Evolutionary conservation across 208 protist species (phyloP).

Genomic region (Trypanosoma cruzi): DNA sequence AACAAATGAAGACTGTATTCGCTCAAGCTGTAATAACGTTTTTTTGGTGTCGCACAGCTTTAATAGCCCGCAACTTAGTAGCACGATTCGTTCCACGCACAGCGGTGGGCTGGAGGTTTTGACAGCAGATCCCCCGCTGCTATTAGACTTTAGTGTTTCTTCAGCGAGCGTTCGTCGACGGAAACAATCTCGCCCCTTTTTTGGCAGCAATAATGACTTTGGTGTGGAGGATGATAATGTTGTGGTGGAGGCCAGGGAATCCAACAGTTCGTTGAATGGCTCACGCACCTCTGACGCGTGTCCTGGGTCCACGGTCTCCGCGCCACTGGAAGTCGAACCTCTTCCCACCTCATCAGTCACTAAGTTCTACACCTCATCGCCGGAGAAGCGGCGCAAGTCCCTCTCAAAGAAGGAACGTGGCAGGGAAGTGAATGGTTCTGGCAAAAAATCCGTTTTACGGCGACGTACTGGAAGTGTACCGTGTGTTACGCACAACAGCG

Average conservation of each 20-base stretch:
- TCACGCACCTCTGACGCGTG: not conserved
- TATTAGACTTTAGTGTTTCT: not conserved
- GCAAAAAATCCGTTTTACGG: not conserved
- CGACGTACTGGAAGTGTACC: not conserved
- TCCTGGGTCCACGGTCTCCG: not conserved
- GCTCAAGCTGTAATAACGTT: not conserved
- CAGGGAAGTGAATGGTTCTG: not conserved
- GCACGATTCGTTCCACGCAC: not conserved
- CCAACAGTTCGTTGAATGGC: not conserved
- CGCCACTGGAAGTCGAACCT: not conserved
- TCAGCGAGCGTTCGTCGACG: not conserved
- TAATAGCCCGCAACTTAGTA: not conserved
- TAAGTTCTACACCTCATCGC: conserved; percentile 1
- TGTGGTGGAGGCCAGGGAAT: conserved; percentile 12
- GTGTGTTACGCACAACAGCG: conserved; percentile 17
- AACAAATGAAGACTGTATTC: not conserved
- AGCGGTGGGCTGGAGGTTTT: conserved; percentile 19
- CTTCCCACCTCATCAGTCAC: not conserved
- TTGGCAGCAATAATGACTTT: not conserved
- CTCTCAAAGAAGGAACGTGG: not conserved
- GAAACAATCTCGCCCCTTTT: not conserved
- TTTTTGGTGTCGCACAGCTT: not conserved
- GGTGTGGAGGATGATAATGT: conserved; percentile 11
- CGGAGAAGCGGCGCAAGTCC: conserved; percentile 1
- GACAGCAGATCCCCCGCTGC: conserved; percentile 18